phyloP scores from a whole-genome alignment of 2,329 filamentous ascomycete species.

The Fusarium nisikadoi region DNA sequence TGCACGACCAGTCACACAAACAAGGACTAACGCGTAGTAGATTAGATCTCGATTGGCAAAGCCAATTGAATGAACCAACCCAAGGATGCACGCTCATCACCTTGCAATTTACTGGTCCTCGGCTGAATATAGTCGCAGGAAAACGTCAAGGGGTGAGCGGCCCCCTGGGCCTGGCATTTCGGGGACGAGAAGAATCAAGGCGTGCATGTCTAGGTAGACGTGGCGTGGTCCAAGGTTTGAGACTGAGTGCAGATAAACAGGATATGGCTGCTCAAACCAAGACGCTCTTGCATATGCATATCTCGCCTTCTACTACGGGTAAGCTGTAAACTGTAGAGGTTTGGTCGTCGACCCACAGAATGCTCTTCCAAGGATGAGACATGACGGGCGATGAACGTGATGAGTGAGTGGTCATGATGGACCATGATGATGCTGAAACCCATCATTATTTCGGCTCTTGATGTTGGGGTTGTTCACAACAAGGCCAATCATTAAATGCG shows the following conservation, averaged over 20 bases:
- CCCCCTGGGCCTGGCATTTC: neutral
- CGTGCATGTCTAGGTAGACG: neutral
- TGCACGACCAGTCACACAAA: slow-evolving; percentile 15
- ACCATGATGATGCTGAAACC: slow-evolving; percentile 36
- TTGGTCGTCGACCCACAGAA: neutral
- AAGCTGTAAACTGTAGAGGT: neutral
- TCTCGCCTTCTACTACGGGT: neutral
- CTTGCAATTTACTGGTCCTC: slow-evolving; percentile 17
- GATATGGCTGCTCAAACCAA: neutral
- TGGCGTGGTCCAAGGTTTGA: slow-evolving; percentile 31
- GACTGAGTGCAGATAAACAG: slow-evolving; percentile 2
- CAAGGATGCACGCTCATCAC: slow-evolving; percentile 33
- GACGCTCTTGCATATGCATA: slow-evolving; percentile 12
- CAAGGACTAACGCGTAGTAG: slow-evolving; percentile 25
- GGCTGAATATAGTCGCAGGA: neutral
- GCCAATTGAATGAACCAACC: slow-evolving; percentile 40
- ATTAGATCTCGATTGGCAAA: slow-evolving; percentile 42
- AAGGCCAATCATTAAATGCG: slow-evolving; percentile 23
- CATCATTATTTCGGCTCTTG: slow-evolving; percentile 27
- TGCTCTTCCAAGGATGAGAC: neutral
- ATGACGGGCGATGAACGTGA: neutral
- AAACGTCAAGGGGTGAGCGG: slow-evolving; percentile 1
- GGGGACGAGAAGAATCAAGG: slow-evolving; percentile 18
- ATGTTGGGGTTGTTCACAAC: neutral
- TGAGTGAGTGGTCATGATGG: slow-evolving; percentile 22